Conservation (phyloP, 768 basidiomycete species). For the Amanita brunnescens region DNA sequence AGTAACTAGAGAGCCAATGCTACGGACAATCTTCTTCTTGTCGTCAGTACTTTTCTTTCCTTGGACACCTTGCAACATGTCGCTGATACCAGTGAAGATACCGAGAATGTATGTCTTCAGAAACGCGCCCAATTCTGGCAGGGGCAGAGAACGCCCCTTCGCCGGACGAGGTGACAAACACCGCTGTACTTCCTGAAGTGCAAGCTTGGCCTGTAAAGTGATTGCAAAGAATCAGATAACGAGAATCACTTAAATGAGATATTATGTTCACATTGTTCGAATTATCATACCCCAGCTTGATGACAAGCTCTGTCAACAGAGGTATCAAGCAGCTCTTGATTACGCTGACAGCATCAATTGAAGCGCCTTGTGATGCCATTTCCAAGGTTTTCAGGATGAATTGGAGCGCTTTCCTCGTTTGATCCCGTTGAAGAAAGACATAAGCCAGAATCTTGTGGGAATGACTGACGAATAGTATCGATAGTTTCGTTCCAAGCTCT, state of each 20-base stretch:
- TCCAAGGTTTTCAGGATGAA: conserved; percentile 58
- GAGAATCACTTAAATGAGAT: conserved; percentile 12
- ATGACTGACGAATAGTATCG: conserved; percentile 47
- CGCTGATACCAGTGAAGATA: conserved; percentile 76
- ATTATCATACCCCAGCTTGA: conserved; percentile 69
- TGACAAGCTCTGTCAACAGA: conserved; percentile 66
- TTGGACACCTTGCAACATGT: conserved; percentile 75
- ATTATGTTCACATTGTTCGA: conserved; percentile 35
- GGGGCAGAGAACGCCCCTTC: conserved; percentile 19
- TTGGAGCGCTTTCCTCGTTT: conserved; percentile 48
- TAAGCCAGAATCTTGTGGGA: conserved; percentile 55
- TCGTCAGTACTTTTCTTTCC: conserved; percentile 61
- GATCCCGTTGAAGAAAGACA: conserved; percentile 51
- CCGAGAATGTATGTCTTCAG: conserved; percentile 76
- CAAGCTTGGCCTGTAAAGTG: conserved; percentile 23
- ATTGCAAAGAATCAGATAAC: neutral
- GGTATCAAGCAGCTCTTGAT: conserved; percentile 62
- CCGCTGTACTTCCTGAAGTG: conserved; percentile 34
- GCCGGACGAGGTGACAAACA: conserved; percentile 26
- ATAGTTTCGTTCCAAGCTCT: conserved; percentile 36
- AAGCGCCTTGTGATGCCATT: conserved; percentile 30
- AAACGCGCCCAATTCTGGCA: conserved; percentile 43
- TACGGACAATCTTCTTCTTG: conserved; percentile 74
- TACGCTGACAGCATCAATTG: conserved; percentile 38
- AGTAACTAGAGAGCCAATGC: conserved; percentile 64